A percentile compares a stretch with the other conserved stretches of the same genome.
phyloP scores from a whole-genome alignment of 1,284 basidiomycete species.

The Ustilago crameri region DNA sequence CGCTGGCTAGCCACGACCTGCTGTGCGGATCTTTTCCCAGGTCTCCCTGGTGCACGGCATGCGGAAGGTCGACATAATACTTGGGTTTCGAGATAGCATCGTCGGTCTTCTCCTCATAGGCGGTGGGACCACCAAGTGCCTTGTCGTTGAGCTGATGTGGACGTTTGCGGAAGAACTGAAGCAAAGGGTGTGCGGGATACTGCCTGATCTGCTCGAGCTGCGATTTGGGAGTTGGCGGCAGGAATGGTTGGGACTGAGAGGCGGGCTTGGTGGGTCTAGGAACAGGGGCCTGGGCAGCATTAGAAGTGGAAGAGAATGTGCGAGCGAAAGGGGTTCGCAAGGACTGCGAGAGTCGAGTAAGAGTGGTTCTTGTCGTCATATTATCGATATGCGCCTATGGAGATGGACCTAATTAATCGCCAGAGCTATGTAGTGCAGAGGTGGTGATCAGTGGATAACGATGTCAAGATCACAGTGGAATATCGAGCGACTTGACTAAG shows the following conservation, averaged over 20 bases:
- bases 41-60: conserved; percentile 42
- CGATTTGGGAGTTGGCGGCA: conserved; percentile 18
- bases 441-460: background rate
- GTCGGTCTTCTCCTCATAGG: conserved; percentile 28
- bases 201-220: conserved; percentile 45
- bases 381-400: background rate
- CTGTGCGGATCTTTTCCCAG: conserved; percentile 43
- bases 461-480: too few species aligned
- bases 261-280: conserved; percentile 38
- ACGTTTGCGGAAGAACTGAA: conserved; percentile 60
- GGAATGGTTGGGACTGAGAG: conserved; percentile 34
- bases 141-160: conserved; percentile 34
- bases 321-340: conserved; percentile 19
- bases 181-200: conserved; percentile 63
- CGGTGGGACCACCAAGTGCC: conserved; percentile 28
- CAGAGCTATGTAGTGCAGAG: too few species aligned
- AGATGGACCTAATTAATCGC: too few species aligned
- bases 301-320: conserved; percentile 31
- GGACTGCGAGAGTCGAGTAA: conserved; percentile 27
- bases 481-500: background rate
- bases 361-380: conserved; percentile 21
- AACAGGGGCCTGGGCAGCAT: conserved; percentile 34
- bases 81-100: conserved; percentile 19
- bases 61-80: conserved; percentile 44
- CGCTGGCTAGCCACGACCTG: conserved; percentile 61